Base-by-base conservation (phyloP, 2,329 filamentous ascomycete genomes). In the Tricladium varicosporioides region DNA sequence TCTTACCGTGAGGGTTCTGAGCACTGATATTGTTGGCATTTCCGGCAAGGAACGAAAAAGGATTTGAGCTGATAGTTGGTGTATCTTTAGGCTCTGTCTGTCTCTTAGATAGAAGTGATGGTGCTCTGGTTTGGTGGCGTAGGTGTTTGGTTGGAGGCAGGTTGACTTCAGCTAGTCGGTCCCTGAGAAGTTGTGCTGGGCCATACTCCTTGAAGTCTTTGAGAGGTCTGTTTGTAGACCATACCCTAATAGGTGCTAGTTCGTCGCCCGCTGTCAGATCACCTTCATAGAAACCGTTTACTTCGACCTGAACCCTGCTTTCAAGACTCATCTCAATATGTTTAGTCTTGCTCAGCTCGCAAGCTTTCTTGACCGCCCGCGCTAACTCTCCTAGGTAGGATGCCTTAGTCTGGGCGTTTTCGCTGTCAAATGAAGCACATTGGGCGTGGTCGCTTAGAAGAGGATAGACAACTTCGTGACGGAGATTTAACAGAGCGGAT, bases 151-250 rank as follows among this genome's bases (percentile, higher is more conserved):
- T 11, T n/a, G 46, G 54, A 1, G 32, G 36, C 32, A 43, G 5
- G n/a, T 19, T 46, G n/a, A 48, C 49, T 46, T 58, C 58, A 45
- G 19, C 44, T 13, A 57, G 33, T 49, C 58, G 19, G 14, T 55
- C 55, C 22, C 51, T 32, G 19, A 55, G 40, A 11, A 58, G 15
- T 10, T 48, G 27, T 5, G 44, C 48, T 5, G 55, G 51, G 5
- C 48, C 58, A 31, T 45, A 1, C 22, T 19, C 51, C 16, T 11
- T 54, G 16, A 53, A 50, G 15, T 54, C 36, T 5, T 13, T 32
- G 11, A 60, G n/a, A 22, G 48, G 47, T 15, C 33, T 48, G 11
- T 33, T 55, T 5, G 56, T 60, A 27, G 52, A 60, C 58, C 54
- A 57, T 5, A 57, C 18, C 44, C 40, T 22, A 18, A 57, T 52